Percentiles rank a stretch among this genome's conserved stretches.
These are phyloP conservation scores for Hippophae gyantsensis DNA, from an alignment of 306 rosid genomes.

Conservation along the genomic window DNA sequence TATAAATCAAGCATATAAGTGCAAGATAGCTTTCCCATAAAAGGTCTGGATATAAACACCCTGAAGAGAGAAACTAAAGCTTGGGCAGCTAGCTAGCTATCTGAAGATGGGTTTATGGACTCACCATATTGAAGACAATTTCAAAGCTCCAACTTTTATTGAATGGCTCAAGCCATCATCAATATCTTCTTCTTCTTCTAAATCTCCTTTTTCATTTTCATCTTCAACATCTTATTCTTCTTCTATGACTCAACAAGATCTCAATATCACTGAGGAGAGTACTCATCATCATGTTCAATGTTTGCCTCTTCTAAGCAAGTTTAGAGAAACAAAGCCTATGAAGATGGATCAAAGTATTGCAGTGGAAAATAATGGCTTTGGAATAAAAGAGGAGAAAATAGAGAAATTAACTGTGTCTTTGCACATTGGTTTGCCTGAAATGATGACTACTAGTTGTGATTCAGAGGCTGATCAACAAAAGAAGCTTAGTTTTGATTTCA, in stretches of 20 bases:
- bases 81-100: slow-evolving; percentile 4
- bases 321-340: slow-evolving; percentile 16
- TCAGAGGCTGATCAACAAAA: slow-evolving; percentile 6
- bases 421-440: slow-evolving; percentile 72
- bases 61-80: too few relatives aligned
- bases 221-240: too few relatives aligned
- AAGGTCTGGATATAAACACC: slow-evolving; percentile 34
- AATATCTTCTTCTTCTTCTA: slow-evolving; percentile 26
- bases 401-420: slow-evolving; percentile 58
- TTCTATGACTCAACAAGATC: not conserved
- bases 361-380: slow-evolving; percentile 27
- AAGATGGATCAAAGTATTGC: slow-evolving; percentile 31
- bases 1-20: slow-evolving; percentile 21
- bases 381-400: slow-evolving; percentile 42
- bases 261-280: slow-evolving; percentile 14
- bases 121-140: slow-evolving; percentile 33
- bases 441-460: not conserved
- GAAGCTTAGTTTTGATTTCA: slow-evolving; percentile 18
- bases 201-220: slow-evolving; percentile 12
- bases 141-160: slow-evolving; percentile 72
- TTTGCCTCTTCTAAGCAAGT: slow-evolving; percentile 49
- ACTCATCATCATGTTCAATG: slow-evolving; percentile 38
- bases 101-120: slow-evolving; percentile 60
- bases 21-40: slow-evolving; percentile 20
- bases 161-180: slow-evolving; percentile 85